phyloP scores from a whole-genome alignment of 305 asterid genomes.

The Fraxinus dipetala region DNA sequence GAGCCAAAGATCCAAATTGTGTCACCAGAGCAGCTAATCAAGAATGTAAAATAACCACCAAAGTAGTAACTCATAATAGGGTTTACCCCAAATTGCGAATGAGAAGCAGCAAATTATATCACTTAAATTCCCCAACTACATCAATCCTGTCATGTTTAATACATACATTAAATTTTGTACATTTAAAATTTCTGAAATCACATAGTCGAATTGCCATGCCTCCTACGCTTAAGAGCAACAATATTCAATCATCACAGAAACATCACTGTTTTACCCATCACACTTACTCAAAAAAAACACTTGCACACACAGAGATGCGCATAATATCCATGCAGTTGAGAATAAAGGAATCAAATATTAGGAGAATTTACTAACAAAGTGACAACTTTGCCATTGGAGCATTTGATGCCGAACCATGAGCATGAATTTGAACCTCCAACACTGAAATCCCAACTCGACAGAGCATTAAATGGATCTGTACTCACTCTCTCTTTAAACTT shows the following conservation, averaged over 20 bases:
- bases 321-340: background rate
- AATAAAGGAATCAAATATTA: background rate
- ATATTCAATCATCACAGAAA: background rate
- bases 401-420: conserved; percentile 38
- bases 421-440: conserved; percentile 16
- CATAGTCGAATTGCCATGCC: background rate
- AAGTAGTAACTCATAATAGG: background rate
- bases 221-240: background rate
- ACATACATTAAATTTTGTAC: background rate
- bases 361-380: conserved; percentile 25
- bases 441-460: background rate
- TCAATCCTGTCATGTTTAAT: background rate
- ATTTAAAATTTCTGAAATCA: background rate
- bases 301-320: background rate
- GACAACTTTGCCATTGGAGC: conserved; percentile 30
- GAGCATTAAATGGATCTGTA: conserved; percentile 1
- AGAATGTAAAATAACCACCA: background rate
- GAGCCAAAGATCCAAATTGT: background rate
- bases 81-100: background rate
- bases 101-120: background rate
- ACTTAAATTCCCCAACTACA: background rate
- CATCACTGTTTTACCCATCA: background rate
- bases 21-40: background rate
- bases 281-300: background rate
- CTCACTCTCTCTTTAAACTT: conserved; percentile 2